Conservation (phyloP, 1,284 basidiomycete species). For the Marasmius fiardii region DNA sequence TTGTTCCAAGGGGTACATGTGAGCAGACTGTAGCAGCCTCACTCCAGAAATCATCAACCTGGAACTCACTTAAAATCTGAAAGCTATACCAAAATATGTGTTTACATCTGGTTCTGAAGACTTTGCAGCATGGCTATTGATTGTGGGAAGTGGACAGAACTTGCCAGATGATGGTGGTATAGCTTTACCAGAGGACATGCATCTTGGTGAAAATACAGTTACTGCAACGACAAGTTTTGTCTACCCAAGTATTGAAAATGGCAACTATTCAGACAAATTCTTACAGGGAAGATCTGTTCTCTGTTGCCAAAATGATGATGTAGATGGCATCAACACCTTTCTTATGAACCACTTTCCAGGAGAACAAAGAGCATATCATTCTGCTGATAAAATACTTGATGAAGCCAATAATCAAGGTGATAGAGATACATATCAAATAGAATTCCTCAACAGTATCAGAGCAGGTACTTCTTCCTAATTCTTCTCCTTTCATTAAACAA, state of each 20-base stretch:
- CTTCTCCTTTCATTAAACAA: no score
- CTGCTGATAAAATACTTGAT: conserved; percentile 19
- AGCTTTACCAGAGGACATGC: no score
- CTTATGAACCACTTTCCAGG: conserved; percentile 29
- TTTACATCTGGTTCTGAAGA: conserved; percentile 24
- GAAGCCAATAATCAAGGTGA: conserved; percentile 6
- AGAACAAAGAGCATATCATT: conserved; percentile 17
- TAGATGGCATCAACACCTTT: conserved; percentile 30
- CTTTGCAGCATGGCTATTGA: no score
- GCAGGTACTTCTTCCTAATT: no score
- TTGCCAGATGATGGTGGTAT: no score
- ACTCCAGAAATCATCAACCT: conserved; percentile 31
- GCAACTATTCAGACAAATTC: conserved; percentile 26
- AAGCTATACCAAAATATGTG: conserved; percentile 35
- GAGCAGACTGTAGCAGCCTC: conserved; percentile 32
- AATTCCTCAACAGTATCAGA: conserved; percentile 19
- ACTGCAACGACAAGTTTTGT: no score
- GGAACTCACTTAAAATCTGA: conserved; percentile 27
- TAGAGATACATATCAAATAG: background rate
- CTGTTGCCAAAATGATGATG: conserved; percentile 32
- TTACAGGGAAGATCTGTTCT: no score
- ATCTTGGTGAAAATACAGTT: no score
- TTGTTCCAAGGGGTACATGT: conserved; percentile 26
- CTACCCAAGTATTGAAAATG: no score
- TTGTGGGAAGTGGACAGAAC: no score